A percentile compares a stretch with the other conserved stretches of the same genome.
Conservation (phyloP, 306 rosid species). For the Quercus berberidifolia region DNA sequence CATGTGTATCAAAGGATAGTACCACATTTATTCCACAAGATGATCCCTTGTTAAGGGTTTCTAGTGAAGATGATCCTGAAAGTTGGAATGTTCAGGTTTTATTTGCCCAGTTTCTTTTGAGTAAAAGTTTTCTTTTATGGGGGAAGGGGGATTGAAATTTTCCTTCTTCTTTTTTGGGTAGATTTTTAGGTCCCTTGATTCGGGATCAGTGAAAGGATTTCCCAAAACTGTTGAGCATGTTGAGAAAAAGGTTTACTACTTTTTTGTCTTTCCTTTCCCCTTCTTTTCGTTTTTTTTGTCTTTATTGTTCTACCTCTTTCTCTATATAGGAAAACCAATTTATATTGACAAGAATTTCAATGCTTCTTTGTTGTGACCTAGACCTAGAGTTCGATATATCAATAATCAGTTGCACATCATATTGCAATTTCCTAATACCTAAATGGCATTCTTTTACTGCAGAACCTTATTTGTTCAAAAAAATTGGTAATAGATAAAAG, state of each 20-base stretch:
- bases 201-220: conserved; percentile 89
- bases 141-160: not conserved
- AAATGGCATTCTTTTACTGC: conserved; percentile 33
- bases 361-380: conserved; percentile 19
- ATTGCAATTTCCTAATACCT: conserved; percentile 8
- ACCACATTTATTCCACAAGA: conserved; percentile 57
- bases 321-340: conserved; percentile 6
- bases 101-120: conserved; percentile 20
- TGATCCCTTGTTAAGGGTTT: conserved; percentile 49
- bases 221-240: conserved; percentile 50
- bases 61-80: conserved; percentile 61
- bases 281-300: not conserved
- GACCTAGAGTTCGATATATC: conserved; percentile 9
- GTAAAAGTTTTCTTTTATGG: conserved; percentile 4
- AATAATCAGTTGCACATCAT: not conserved
- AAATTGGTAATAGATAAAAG: conserved; percentile 71
- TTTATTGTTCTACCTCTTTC: not conserved
- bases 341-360: conserved; percentile 5
- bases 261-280: conserved; percentile 6
- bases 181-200: conserved; percentile 93
- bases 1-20: conserved; percentile 8
- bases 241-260: conserved; percentile 37
- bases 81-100: conserved; percentile 96
- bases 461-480: conserved; percentile 83
- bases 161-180: conserved; percentile 3